Base-by-base conservation (phyloP, 768 basidiomycete species). In the Tulasnella sp. region DNA sequence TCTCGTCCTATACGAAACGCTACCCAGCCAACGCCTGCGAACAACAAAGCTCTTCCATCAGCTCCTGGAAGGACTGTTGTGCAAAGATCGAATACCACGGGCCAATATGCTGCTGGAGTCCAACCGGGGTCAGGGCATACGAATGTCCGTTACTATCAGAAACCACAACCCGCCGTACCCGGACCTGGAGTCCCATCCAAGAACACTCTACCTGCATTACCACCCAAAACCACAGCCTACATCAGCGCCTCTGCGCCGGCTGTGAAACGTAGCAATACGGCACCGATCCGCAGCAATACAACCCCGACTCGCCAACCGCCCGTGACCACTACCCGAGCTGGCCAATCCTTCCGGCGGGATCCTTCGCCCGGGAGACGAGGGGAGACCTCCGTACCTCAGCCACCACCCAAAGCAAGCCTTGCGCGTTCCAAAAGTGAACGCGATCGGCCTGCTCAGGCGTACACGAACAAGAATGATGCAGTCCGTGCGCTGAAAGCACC, bases 251-350 rank as follows among this genome's bases (percentile, higher is more conserved):
- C 74, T 15, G 42, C 74, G 26, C 77, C 77, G 20, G 39, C 70
- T 26, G 71, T 77, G 39, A 77, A 77, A 39, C 77, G 77, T 37
- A 77, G 77, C 42, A 77, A 77, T 40, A 77, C 77, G 35, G 48
- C 77, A 6, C 77, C 77, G 44, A 71, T 69, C 42, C 77, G 77
- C 69, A 77, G 67, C 10, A 70, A 77, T 35, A 77, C 67, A 7
- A 77, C 40, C n/a, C 77, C 37, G 42, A 26, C 71, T 40, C 71
- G 77, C 70, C 67, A 55, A 74, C 74, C 37, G 5, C 37, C 39
- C 71, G 44, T 26, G 40, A 18, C 75, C 20, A 69, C 48, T 26
- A 69, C 10, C 39, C 61, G 29, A 35, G 39, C 15, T 0, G 23
- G 37, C 4, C 71, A 72, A 72, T 15, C 71, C 18, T 46, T 10